A percentile compares a stretch with the other conserved stretches of the same genome.
phyloP scores from a whole-genome alignment of 2,329 filamentous ascomycete species.

The Penicillium brevicompactum region DNA sequence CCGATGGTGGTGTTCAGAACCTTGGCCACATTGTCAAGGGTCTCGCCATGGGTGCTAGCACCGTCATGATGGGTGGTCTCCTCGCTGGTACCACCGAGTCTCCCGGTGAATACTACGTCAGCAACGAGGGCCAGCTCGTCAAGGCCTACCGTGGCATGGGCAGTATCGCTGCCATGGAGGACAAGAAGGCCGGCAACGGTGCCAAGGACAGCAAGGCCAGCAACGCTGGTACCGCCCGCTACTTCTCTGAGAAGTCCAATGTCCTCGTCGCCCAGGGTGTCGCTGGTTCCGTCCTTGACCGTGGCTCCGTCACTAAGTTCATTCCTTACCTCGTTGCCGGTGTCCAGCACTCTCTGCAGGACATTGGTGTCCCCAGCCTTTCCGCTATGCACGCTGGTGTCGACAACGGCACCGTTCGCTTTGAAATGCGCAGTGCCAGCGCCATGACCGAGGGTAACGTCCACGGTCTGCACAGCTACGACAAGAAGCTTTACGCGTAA shows the following conservation, averaged over 20 bases:
- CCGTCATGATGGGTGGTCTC: conserved; percentile 99
- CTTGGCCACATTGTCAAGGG: conserved; percentile 99
- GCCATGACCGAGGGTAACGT: conserved; percentile 96
- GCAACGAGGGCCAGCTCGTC: conserved; percentile 93
- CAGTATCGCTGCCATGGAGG: conserved; percentile 98
- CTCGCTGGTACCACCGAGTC: conserved; percentile 97
- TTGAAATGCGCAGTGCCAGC: conserved; percentile 91
- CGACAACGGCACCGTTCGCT: conserved; percentile 73
- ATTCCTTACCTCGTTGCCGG: conserved; percentile 93
- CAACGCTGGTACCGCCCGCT: conserved; percentile 94
- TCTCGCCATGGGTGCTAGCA: conserved; percentile 87
- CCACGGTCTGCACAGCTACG: conserved; percentile 94
- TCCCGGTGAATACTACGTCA: conserved; percentile 94
- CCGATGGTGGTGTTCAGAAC: conserved; percentile 96
- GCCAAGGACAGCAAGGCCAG: conserved; percentile 67
- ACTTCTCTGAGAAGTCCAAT: conserved; percentile 96
- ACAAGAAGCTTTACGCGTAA: conserved; percentile 98
- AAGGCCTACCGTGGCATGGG: conserved; percentile 99
- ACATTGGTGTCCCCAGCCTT: conserved; percentile 84
- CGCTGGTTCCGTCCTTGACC: conserved; percentile 65
- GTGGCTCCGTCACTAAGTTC: conserved; percentile 85
- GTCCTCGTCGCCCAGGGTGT: conserved; percentile 97
- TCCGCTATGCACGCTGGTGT: conserved; percentile 75
- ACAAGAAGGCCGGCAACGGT: conserved; percentile 86
- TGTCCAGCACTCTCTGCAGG: conserved; percentile 96